A percentile compares a stretch with the other conserved stretches of the same genome.
Evolutionary conservation across 371 early-diverging fungal species (phyloP).

Genomic region (Dichotomocladium elegans): DNA sequence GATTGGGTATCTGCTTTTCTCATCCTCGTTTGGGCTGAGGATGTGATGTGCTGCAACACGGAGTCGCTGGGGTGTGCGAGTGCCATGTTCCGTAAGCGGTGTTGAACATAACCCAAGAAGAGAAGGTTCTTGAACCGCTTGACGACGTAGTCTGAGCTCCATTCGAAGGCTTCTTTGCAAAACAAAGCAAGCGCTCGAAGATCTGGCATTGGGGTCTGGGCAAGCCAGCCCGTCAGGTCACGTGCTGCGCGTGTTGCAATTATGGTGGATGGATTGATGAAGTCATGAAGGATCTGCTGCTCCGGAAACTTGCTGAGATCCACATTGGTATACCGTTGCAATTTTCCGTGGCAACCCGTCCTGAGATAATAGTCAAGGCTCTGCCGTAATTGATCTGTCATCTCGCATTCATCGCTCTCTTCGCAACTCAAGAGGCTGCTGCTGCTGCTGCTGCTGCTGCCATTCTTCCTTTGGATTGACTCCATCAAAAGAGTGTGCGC

Average conservation of each 20-base stretch:
- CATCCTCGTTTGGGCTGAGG: too few species aligned
- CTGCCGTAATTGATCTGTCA: too few species aligned
- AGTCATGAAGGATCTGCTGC: background rate
- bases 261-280: background rate
- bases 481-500: constrained; percentile 19
- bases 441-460: background rate
- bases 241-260: background rate
- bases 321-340: background rate
- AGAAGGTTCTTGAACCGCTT: constrained; percentile 3
- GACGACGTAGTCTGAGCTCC: background rate
- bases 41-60: too few species aligned
- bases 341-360: background rate
- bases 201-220: background rate
- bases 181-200: constrained; percentile 4
- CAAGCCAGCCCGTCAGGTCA: background rate
- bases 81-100: background rate
- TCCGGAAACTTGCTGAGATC: background rate
- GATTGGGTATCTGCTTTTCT: too few species aligned
- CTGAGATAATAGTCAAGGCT: background rate
- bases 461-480: constrained; percentile 4
- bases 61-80: background rate
- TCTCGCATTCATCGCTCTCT: background rate
- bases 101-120: background rate
- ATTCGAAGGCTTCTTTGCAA: constrained; percentile 5
- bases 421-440: background rate